Evolutionary conservation across 148 eudicot genomes (phyloP).

Genomic region (Rhododendron ferrugineum): DNA sequence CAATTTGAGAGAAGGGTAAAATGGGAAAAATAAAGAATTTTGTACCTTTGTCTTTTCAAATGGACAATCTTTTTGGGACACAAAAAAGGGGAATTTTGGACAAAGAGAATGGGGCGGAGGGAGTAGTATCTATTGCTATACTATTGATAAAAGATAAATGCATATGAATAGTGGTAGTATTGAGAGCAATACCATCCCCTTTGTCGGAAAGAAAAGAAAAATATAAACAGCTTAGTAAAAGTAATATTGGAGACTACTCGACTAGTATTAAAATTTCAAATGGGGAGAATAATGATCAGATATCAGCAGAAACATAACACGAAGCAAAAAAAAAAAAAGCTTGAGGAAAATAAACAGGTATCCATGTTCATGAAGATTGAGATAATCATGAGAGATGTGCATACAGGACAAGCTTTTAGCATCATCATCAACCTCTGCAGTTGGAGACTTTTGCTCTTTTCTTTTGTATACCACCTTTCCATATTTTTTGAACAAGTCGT

Average conservation of each 20-base stretch:
- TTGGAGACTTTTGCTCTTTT: constrained; percentile 62
- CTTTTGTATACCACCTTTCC: constrained; percentile 80
- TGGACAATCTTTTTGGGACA: too few species aligned
- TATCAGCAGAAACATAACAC: not conserved
- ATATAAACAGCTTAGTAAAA: not conserved
- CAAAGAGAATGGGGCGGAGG: too few species aligned
- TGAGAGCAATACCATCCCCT: not conserved
- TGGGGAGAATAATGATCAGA: not conserved
- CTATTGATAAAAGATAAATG: not conserved
- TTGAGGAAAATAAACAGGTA: not conserved
- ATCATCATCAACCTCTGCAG: constrained; percentile 85
- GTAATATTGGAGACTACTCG: not conserved
- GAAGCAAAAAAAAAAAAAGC: not conserved
- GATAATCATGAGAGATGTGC: constrained; percentile 23
- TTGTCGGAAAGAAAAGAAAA: not conserved
- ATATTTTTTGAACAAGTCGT: constrained; percentile 68
- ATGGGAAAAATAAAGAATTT: too few species aligned
- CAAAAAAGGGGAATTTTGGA: too few species aligned
- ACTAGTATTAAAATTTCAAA: not conserved
- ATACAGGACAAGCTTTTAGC: constrained; percentile 95
- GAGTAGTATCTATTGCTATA: not conserved
- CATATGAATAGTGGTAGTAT: not conserved
- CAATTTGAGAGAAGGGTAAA: too few species aligned
- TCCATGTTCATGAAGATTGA: not conserved
- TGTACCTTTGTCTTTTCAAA: too few species aligned